Conservation (phyloP, 306 rosid genomes). For the Prunus davidiana region DNA sequence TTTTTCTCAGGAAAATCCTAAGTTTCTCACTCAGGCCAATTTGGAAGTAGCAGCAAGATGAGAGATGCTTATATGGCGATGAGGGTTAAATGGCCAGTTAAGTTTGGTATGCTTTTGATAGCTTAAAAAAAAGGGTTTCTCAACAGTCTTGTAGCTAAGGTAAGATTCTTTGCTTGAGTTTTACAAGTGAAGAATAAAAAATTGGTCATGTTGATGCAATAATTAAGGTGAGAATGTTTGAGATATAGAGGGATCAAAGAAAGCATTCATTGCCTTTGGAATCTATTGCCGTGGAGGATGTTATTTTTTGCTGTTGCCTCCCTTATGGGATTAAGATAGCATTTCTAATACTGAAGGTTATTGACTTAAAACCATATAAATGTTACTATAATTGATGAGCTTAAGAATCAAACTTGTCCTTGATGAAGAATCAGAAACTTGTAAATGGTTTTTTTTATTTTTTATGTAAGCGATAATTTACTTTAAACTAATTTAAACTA, state of each 20-base stretch:
- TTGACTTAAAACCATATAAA: neutral
- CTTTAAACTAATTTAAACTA: no score
- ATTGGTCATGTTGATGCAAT: constrained; percentile 19
- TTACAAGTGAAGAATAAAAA: constrained; percentile 32
- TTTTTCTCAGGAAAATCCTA: neutral
- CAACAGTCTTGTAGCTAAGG: constrained; percentile 7
- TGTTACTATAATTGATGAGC: neutral
- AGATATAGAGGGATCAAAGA: constrained; percentile 1
- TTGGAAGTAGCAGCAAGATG: neutral
- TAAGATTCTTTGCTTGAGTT: constrained; percentile 42
- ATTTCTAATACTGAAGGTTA: neutral
- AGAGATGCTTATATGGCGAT: constrained; percentile 10
- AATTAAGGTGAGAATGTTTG: constrained; percentile 16
- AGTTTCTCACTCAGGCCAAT: neutral
- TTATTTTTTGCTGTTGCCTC: constrained; percentile 14
- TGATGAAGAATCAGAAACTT: neutral
- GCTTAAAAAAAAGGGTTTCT: neutral
- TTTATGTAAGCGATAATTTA: no score
- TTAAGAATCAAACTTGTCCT: neutral
- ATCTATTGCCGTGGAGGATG: constrained; percentile 33
- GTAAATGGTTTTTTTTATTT: neutral
- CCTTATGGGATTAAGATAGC: neutral
- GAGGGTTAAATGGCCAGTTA: no score
- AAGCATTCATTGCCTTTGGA: constrained; percentile 24
- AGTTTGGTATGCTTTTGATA: neutral